Base-by-base conservation (phyloP, 768 basidiomycete species). In the Rossbeevera mucosa region DNA sequence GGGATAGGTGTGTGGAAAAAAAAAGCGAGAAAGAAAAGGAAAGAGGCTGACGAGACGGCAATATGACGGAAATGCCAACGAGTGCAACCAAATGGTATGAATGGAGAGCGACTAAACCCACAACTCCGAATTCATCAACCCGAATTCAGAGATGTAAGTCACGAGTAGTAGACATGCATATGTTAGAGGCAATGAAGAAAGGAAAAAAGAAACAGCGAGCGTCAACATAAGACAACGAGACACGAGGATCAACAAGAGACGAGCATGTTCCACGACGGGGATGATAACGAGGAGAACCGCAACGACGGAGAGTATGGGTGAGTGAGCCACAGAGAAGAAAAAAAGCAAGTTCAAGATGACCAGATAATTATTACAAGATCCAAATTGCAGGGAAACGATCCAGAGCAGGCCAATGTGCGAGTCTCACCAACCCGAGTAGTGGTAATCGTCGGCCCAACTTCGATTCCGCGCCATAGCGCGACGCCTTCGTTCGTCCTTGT, bases 361-460 rank as follows among this genome's bases (percentile, higher is more conserved):
- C 40, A 41, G 40, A 36, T 36, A 36, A 36, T 36, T 36, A 36
- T 36, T 36, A 36, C 33, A 36, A 36, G 33, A 36, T 36, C 33
- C 33, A n/a, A 18, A 18, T 18, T 36, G 33, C n/a, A n/a, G 33
- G n/a, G 33, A n/a, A 36, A 36, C 33, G 33, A 36, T 36, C 33
- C 33, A 18, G 33, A 18, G 33, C 18, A 20, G 22, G 40, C 33
- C 33, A 11, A 36, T 9, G n/a, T 9, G 33, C n/a, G 33, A 36
- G 26, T 26, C 40, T 60, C 65, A 87, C 85, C 86, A 88, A 38
- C 85, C 86, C 16, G 76, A 64, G 54, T 70, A 73, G 65, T 87
- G 86, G 64, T 77, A 87, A 55, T 86, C 82, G 53, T 85, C 78
- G 20, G 81, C 79, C 82, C 80, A 86, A 62, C 82, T 87, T 47